Conservation (phyloP, 257 asterid genomes). For the Przewalskia tangutica region DNA sequence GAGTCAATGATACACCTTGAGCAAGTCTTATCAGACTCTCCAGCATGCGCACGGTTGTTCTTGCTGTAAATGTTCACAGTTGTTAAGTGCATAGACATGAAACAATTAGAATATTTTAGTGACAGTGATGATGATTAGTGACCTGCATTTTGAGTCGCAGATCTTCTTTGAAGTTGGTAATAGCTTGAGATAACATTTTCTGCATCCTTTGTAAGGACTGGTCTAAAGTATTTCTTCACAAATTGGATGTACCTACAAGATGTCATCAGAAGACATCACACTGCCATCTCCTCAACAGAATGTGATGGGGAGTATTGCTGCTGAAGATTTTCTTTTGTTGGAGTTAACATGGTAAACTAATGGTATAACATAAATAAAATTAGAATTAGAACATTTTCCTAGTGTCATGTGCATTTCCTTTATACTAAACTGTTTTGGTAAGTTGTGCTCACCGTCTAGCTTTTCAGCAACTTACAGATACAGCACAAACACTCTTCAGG, state of each 20-base stretch:
- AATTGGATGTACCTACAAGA: constrained; percentile 66
- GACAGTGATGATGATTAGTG: not conserved
- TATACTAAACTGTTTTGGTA: not conserved
- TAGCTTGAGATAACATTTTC: constrained; percentile 88
- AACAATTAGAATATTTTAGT: not conserved
- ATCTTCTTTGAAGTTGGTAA: constrained; percentile 97
- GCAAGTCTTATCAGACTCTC: constrained; percentile 99
- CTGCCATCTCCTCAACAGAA: not conserved
- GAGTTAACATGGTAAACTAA: not conserved
- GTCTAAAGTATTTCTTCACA: constrained; percentile 72
- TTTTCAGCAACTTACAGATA: not conserved
- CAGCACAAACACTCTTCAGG: not conserved
- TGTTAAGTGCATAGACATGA: constrained; percentile 8
- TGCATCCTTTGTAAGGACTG: constrained; percentile 90
- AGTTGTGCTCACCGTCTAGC: not conserved
- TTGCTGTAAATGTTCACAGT: constrained; percentile 42
- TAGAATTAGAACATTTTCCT: too few relatives aligned
- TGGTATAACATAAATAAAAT: not conserved
- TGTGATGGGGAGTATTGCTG: not conserved
- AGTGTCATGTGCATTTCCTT: too few relatives aligned
- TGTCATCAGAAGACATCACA: constrained; percentile 1
- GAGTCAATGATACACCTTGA: constrained; percentile 48
- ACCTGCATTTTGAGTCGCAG: constrained; percentile 96
- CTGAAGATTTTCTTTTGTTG: not conserved
- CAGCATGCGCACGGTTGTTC: constrained; percentile 97